phyloP scores from a whole-genome alignment of 2,329 filamentous ascomycete genomes.

The Pseudogymnoascus sp. region DNA sequence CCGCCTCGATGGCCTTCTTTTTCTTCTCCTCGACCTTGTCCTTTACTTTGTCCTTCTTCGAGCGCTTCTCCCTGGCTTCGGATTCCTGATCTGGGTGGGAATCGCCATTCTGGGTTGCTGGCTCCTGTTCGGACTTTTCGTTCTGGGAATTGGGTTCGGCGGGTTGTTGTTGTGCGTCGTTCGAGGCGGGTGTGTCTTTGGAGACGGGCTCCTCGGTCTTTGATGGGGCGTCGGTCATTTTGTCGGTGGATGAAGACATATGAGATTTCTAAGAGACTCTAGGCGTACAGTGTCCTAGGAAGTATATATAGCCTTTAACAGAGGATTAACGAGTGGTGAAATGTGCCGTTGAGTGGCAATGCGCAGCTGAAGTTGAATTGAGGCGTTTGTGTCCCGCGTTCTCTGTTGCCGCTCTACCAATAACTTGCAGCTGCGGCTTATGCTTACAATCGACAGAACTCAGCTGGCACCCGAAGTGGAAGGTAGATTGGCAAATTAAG shows the following conservation, averaged over 20 bases:
- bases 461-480: neutral
- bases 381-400: neutral
- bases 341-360: neutral
- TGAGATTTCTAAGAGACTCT: neutral
- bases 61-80: constrained; percentile 2
- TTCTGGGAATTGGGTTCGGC: neutral
- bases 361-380: neutral
- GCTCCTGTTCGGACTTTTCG: neutral
- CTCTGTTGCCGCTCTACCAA: neutral
- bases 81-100: neutral
- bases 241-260: neutral
- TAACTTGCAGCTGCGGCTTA: neutral
- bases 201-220: neutral
- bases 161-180: neutral
- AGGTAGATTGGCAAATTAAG: neutral
- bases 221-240: neutral
- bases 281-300: neutral
- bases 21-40: constrained; percentile 26
- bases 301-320: neutral
- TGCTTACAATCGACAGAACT: neutral
- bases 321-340: neutral
- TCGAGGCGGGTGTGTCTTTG: neutral
- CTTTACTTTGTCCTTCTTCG: constrained; percentile 15
- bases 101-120: neutral
- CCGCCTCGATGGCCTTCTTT: constrained; percentile 25